Evolutionary conservation across 257 asterid species (phyloP), one percentile per base, ranked within the genome.

Genomic region (Prunella vulgaris): DNA sequence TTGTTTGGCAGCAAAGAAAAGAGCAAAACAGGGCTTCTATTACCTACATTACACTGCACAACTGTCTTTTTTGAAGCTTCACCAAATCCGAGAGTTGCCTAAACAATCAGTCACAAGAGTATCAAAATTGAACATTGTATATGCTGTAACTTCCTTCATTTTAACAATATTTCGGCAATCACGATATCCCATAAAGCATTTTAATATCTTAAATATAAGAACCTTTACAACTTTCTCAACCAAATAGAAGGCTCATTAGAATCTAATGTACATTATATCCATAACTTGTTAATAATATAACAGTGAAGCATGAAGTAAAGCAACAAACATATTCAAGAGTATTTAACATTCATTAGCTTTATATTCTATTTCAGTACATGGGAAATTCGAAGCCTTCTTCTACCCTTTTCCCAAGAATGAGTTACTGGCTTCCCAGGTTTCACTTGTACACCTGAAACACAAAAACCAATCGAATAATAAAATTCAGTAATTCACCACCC

Each of bases 1-100:
- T 59, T 78, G 52, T 83, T 74, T 30, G 96, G 96, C 66, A 84
- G 62, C 78, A 93, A 76, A 27, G 74, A 88, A 33, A 97, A 93
- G 18, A 93, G 80, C 66, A 88, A 73, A 37, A 88, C 84, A 1
- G 96, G 97, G 46, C 80, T 81, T 74, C 79, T 83, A 5, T 80
- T 78, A 17, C 97, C 98, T 68, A 88, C 86, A 69, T 88, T 93
- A 83, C 97, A 93, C 77, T 93, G 98, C 17, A 93, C 85, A 6
- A 79, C 61, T 52, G 77, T 78, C 82, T 65, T 90, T 60, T 53
- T 65, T 20, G 73, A 60, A 7, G 85, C 87, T 13, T 76, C 75
- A 28, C 98, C 96, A 57, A 84, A 71, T 58, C 95, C 98, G 46
- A 93, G 46, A 13, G 97, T 86, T 4, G 96, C 98, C 98, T 93